Conservation (phyloP, 2,329 filamentous ascomycete genomes). For the Fusarium goolgardi region DNA sequence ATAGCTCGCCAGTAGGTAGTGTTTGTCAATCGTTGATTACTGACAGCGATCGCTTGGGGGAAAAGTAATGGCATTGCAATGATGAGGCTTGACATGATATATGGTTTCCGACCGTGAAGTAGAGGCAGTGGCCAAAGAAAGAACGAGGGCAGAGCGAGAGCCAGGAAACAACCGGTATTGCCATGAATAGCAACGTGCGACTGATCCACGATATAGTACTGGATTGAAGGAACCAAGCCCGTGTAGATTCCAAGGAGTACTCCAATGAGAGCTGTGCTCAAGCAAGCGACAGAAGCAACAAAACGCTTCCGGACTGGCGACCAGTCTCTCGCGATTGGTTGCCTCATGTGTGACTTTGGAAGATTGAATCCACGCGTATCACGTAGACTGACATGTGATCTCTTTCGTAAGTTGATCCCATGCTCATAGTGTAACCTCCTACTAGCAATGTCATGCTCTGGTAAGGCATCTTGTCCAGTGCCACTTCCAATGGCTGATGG, state of each 20-base stretch:
- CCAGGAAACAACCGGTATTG: slow-evolving; percentile 78
- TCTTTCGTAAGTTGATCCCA: slow-evolving; percentile 60
- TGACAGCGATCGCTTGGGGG: slow-evolving; percentile 77
- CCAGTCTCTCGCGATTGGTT: slow-evolving; percentile 80
- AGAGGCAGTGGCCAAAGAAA: slow-evolving; percentile 79
- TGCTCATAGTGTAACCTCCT: slow-evolving; percentile 47
- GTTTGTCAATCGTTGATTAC: slow-evolving; percentile 66
- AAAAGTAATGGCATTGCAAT: slow-evolving; percentile 79
- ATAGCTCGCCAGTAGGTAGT: slow-evolving; percentile 67
- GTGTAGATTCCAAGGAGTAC: slow-evolving; percentile 80
- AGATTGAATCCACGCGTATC: slow-evolving; percentile 64
- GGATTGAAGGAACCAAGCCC: slow-evolving; percentile 81
- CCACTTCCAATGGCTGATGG: slow-evolving; percentile 23
- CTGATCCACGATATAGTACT: slow-evolving; percentile 79
- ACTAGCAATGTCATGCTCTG: slow-evolving; percentile 43
- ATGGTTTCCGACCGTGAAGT: slow-evolving; percentile 81
- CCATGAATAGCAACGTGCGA: slow-evolving; percentile 75
- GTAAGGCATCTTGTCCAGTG: slow-evolving; percentile 41
- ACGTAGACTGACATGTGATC: slow-evolving; percentile 65
- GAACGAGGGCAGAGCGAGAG: slow-evolving; percentile 76
- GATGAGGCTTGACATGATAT: slow-evolving; percentile 75
- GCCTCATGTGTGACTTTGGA: slow-evolving; percentile 65
- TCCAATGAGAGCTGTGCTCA: slow-evolving; percentile 78
- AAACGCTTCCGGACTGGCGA: slow-evolving; percentile 73
- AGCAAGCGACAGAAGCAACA: slow-evolving; percentile 74